phyloP scores from a whole-genome alignment of 352 stramenopile species.

The Phytophthora foliorum region DNA sequence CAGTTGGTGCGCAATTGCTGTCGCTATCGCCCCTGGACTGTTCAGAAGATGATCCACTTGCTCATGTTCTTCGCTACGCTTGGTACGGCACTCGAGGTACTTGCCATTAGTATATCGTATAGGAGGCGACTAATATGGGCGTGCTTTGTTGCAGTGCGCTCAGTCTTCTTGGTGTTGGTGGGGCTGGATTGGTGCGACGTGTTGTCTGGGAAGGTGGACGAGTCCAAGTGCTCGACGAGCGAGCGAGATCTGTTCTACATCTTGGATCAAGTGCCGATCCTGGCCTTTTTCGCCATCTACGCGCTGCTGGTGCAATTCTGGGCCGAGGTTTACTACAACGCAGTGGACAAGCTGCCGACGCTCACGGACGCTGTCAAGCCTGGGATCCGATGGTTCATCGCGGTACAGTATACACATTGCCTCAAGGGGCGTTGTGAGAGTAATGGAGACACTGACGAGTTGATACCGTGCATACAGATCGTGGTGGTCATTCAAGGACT shows the following conservation, averaged over 20 bases:
- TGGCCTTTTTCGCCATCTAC: constrained; percentile 87
- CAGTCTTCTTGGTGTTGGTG: constrained; percentile 79
- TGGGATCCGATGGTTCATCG: constrained; percentile 68
- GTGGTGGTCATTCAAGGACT: constrained; percentile 69
- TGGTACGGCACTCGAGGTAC: constrained; percentile 35
- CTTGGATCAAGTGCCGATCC: constrained; percentile 83
- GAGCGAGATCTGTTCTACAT: constrained; percentile 91
- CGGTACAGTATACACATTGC: constrained; percentile 38
- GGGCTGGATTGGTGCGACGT: constrained; percentile 87
- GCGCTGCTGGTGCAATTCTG: constrained; percentile 89
- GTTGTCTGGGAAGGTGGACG: constrained; percentile 70
- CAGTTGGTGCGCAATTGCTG: constrained; percentile 89
- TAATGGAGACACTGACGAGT: constrained; percentile 1
- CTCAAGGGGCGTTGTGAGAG: neutral
- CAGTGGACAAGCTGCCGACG: constrained; percentile 74
- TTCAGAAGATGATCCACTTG: constrained; percentile 91
- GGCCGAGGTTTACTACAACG: constrained; percentile 92
- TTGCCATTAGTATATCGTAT: neutral
- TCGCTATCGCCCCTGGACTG: constrained; percentile 85
- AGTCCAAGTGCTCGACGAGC: constrained; percentile 58
- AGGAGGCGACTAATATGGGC: neutral
- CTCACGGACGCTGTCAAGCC: constrained; percentile 78
- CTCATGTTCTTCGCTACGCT: constrained; percentile 86
- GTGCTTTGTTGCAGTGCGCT: constrained; percentile 47
- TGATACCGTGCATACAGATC: constrained; percentile 38